A percentile compares a stretch with the other conserved stretches of the same genome.
Evolutionary conservation across 768 basidiomycete genomes (phyloP).

Genomic region (Lenzites betulinus): DNA sequence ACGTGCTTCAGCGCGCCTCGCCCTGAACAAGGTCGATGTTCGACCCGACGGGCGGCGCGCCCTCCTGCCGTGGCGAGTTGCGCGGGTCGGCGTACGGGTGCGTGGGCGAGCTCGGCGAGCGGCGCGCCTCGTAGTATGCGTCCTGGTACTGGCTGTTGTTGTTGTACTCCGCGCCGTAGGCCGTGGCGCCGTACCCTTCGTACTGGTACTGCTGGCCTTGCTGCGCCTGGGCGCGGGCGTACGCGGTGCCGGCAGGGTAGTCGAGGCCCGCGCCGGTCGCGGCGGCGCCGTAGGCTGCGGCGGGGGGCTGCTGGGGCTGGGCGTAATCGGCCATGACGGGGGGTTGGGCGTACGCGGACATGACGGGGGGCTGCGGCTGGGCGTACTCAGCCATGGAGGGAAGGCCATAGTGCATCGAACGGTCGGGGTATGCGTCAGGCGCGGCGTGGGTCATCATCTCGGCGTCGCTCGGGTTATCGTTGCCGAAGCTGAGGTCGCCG

Average conservation of each 20-base stretch:
- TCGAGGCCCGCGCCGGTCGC: slow-evolving; percentile 19
- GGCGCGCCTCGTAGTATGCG: slow-evolving; percentile 5
- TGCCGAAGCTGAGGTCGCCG: slow-evolving; percentile 11
- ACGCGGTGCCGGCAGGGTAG: slow-evolving; percentile 33
- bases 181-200: slow-evolving; percentile 19
- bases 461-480: slow-evolving; percentile 10
- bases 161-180: slow-evolving; percentile 9
- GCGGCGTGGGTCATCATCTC: slow-evolving; percentile 21
- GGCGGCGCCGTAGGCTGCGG: slow-evolving; percentile 13
- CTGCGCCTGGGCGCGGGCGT: slow-evolving; percentile 25
- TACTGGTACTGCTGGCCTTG: slow-evolving; percentile 29
- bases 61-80: slow-evolving; percentile 11
- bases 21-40: slow-evolving; percentile 5
- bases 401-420: slow-evolving; percentile 31
- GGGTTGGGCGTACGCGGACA: no score
- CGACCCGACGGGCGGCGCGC: slow-evolving; percentile 11
- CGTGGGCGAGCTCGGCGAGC: slow-evolving; percentile 2
- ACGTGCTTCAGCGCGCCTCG: slow-evolving; percentile 15
- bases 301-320: slow-evolving; percentile 25
- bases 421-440: slow-evolving; percentile 30
- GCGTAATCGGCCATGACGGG: slow-evolving; percentile 25
- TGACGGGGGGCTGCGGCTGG: slow-evolving; percentile 25
- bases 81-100: slow-evolving; percentile 25
- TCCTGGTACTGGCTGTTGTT: slow-evolving; percentile 10
- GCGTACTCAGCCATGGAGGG: slow-evolving; percentile 24